Conservation (phyloP, 139 green algal genomes). For the Chlamydomonas incerta region DNA sequence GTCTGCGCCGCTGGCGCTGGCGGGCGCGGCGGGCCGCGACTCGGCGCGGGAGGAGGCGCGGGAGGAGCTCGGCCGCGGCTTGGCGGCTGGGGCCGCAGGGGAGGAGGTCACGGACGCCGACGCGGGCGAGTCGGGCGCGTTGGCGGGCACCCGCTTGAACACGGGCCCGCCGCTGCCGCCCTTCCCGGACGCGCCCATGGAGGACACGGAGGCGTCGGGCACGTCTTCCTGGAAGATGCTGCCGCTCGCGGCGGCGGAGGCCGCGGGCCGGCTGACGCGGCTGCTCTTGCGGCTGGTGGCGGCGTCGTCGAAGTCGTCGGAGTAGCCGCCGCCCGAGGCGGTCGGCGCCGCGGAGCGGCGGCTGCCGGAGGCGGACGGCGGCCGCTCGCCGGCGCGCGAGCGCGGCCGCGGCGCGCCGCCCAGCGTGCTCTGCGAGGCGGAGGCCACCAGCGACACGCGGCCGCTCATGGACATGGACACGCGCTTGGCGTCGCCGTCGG, state of each 20-base stretch:
- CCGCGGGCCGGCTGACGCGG: not conserved
- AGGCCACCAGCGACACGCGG: too few species aligned
- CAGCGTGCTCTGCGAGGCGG: too few species aligned
- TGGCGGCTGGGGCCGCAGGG: not conserved
- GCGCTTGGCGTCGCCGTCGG: too few species aligned
- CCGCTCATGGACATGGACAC: not conserved
- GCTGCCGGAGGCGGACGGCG: not conserved
- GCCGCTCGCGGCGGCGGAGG: not conserved
- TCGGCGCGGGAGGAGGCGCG: not conserved
- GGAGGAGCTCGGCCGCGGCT: not conserved
- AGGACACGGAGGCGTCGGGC: too few species aligned
- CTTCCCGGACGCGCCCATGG: too few species aligned
- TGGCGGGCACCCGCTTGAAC: slow-evolving; percentile 15
- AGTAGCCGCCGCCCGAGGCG: not conserved
- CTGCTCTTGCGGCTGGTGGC: not conserved
- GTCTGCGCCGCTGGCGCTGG: not conserved
- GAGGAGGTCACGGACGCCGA: too few species aligned
- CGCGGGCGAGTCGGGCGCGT: not conserved
- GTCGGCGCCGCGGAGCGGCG: too few species aligned
- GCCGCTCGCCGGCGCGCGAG: too few species aligned
- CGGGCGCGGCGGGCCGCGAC: not conserved
- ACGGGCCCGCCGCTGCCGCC: slow-evolving; percentile 1
- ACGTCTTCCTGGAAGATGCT: slow-evolving; percentile 18
- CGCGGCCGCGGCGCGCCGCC: too few species aligned
- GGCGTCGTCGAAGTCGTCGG: not conserved